Conservation (phyloP, 225 moss, liverwort and hornwort genomes). For the Physcomitrium patens region DNA sequence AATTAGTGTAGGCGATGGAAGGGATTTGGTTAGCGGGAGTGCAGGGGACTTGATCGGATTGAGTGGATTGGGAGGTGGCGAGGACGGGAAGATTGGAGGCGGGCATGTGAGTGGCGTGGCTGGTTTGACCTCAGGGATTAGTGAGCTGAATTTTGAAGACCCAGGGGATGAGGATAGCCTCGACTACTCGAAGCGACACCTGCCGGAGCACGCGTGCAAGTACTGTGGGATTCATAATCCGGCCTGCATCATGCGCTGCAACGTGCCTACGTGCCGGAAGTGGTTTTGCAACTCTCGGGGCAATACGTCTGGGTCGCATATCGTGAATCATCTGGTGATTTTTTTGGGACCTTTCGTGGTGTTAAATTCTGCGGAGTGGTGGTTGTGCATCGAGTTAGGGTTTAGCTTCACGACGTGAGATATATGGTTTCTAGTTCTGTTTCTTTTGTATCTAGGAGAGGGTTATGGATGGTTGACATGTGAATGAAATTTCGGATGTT, state of each 20-base stretch:
- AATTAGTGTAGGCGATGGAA: conserved; percentile 54
- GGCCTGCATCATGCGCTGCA: conserved; percentile 68
- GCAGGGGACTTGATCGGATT: conserved; percentile 35
- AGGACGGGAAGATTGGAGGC: conserved; percentile 50
- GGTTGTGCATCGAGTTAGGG: conserved; percentile 33
- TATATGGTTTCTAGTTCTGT: background rate
- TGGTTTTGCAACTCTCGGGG: conserved; percentile 81
- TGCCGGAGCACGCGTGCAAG: conserved; percentile 99
- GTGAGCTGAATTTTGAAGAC: conserved; percentile 96
- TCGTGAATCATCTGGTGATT: conserved; percentile 93
- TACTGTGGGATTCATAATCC: conserved; percentile 91
- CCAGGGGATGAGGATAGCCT: conserved; percentile 82
- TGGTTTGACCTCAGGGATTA: conserved; percentile 60
- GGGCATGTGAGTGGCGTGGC: conserved; percentile 50
- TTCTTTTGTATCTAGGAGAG: background rate
- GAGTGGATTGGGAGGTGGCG: conserved; percentile 29
- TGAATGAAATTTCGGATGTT: background rate
- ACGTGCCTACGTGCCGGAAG: conserved; percentile 64
- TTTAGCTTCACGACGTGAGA: conserved; percentile 5
- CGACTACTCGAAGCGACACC: conserved; percentile 93
- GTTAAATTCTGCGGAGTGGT: conserved; percentile 6
- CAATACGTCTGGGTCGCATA: conserved; percentile 98
- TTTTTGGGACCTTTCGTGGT: background rate
- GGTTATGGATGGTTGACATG: background rate
- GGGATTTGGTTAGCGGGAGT: conserved; percentile 36